Evolutionary conservation across 805 yeast species (phyloP).

Genomic region (Ogataea siamensis): DNA sequence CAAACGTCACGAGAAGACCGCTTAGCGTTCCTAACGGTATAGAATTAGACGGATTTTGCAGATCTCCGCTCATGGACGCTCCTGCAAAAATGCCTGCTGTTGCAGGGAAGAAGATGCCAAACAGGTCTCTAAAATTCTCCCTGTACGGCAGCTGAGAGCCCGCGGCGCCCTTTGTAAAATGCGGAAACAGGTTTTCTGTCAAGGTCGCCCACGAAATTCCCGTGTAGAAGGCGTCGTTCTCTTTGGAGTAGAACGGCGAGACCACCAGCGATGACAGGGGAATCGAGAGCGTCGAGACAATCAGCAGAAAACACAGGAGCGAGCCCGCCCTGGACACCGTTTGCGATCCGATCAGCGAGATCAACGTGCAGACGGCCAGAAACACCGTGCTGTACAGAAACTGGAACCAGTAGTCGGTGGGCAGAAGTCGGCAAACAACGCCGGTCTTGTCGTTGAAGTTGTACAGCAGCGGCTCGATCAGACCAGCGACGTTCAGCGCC

Average conservation of each 20-base stretch:
- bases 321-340: constrained; percentile 83
- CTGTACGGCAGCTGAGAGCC: constrained; percentile 64
- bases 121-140: constrained; percentile 80
- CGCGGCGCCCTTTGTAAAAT: constrained; percentile 87
- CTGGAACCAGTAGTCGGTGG: constrained; percentile 63
- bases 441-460: constrained; percentile 71
- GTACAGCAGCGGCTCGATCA: constrained; percentile 82
- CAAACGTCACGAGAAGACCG: constrained; percentile 77
- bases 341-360: constrained; percentile 78
- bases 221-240: constrained; percentile 51
- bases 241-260: constrained; percentile 56
- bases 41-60: constrained; percentile 78
- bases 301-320: constrained; percentile 61
- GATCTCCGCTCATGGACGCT: constrained; percentile 97
- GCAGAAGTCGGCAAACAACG: constrained; percentile 53
- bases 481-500: constrained; percentile 92
- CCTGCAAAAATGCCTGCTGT: constrained; percentile 99
- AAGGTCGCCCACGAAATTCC: constrained; percentile 75
- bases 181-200: constrained; percentile 66
- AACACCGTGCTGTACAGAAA: constrained; percentile 70
- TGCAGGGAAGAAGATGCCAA: constrained; percentile 97
- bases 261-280: constrained; percentile 75
- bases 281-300: constrained; percentile 72
- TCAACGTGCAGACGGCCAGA: constrained; percentile 65
- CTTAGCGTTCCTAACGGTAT: constrained; percentile 92